Percentiles rank a stretch among this genome's conserved stretches.
phyloP scores from a whole-genome alignment of 2,329 filamentous ascomycete genomes.

The Fusarium lyarnte region DNA sequence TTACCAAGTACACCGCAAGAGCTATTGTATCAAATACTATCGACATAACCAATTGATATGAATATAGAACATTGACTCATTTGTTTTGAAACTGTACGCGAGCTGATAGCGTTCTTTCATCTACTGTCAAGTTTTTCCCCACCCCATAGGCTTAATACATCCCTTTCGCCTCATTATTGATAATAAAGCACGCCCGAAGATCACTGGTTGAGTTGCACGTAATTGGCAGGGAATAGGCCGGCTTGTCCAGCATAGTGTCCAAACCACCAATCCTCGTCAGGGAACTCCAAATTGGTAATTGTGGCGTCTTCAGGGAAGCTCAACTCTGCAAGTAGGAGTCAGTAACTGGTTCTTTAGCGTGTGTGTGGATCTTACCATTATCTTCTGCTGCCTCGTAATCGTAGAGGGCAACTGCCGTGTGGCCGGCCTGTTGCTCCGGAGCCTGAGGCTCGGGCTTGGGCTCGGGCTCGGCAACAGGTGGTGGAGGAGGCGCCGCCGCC shows the following conservation, averaged over 20 bases:
- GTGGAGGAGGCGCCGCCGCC: conserved; percentile 39
- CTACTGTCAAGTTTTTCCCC: conserved; percentile 33
- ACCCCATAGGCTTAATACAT: neutral
- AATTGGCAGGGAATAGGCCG: conserved; percentile 85
- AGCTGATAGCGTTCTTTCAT: conserved; percentile 38
- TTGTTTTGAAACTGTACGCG: conserved; percentile 23
- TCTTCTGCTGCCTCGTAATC: conserved; percentile 98
- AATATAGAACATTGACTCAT: conserved; percentile 9
- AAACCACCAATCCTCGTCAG: conserved; percentile 99
- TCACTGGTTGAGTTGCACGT: conserved; percentile 65
- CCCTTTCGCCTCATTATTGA: conserved; percentile 6
- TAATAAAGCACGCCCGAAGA: neutral
- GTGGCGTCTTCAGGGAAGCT: conserved; percentile 91
- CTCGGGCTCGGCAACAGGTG: conserved; percentile 47
- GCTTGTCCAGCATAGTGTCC: conserved; percentile 82
- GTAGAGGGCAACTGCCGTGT: conserved; percentile 85
- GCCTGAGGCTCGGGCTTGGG: conserved; percentile 50
- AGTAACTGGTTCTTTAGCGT: neutral
- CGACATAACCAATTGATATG: conserved; percentile 8
- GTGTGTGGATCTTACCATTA: conserved; percentile 67
- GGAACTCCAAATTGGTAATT: conserved; percentile 88
- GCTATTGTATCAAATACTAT: neutral
- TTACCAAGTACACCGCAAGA: neutral
- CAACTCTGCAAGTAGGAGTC: conserved; percentile 57
- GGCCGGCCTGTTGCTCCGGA: conserved; percentile 53